Evolutionary conservation across 2,329 filamentous ascomycete genomes (phyloP).

Genomic region (Claviceps sp.): DNA sequence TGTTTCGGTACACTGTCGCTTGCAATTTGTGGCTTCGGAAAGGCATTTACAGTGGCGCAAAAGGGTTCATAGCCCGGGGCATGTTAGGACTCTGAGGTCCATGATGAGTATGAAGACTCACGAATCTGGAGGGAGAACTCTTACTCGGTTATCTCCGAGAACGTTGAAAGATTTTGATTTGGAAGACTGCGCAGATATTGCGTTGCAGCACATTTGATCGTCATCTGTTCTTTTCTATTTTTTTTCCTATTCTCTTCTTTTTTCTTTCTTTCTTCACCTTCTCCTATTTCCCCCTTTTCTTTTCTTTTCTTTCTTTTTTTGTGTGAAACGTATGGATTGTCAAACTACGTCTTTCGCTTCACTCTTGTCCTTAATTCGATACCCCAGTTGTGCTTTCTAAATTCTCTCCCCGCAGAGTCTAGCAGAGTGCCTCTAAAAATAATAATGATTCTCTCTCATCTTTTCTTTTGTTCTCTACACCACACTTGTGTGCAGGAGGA

Average conservation of each 20-base stretch:
- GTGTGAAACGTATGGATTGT: no score
- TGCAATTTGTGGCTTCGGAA: conserved; percentile 4
- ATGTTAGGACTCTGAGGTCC: conserved; percentile 1
- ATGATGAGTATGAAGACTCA: background rate
- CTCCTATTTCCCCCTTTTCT: background rate
- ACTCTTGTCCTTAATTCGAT: no score
- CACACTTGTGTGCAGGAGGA: no score
- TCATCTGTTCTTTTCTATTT: background rate
- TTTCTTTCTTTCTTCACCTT: background rate
- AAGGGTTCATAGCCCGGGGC: conserved; percentile 3
- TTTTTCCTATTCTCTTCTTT: background rate
- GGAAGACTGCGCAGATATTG: background rate
- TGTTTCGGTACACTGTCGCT: conserved; percentile 1
- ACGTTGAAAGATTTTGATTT: background rate
- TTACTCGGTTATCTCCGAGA: background rate
- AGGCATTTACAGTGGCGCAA: conserved; percentile 2
- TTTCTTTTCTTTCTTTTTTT: background rate
- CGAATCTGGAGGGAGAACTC: background rate
- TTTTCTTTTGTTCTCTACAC: no score
- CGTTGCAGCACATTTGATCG: conserved; percentile 3
- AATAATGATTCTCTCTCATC: no score
- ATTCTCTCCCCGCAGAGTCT: no score
- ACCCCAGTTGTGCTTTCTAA: no score
- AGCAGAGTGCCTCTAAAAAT: no score
- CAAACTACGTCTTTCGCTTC: no score